Percentiles rank a stretch among this genome's conserved stretches.
phyloP scores from a whole-genome alignment of 306 rosid species.

The Casuarina glauca region DNA sequence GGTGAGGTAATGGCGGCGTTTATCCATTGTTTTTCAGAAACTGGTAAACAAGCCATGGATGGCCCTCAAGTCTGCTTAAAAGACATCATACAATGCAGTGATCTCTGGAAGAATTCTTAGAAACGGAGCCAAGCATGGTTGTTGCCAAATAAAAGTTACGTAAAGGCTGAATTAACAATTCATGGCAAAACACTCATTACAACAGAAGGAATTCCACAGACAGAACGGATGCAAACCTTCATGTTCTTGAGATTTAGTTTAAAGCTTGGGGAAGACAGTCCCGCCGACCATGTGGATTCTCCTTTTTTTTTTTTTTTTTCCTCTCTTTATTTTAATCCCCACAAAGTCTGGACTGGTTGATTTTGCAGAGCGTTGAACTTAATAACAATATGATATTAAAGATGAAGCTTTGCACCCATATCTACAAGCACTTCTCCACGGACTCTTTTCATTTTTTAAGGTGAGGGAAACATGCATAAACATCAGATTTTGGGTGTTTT shows the following conservation, averaged over 20 bases:
- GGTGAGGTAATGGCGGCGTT: not conserved
- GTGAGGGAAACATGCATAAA: constrained; percentile 52
- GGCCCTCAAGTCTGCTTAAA: not conserved
- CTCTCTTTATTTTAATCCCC: not conserved
- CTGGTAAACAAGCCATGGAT: not conserved
- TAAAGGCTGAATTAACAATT: not conserved
- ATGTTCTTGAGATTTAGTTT: not conserved
- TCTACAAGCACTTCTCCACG: not conserved
- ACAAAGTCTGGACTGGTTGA: not conserved
- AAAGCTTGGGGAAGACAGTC: not conserved
- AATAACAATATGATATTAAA: not conserved
- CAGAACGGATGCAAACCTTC: not conserved
- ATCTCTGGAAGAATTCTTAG: not conserved
- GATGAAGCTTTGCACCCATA: constrained; percentile 13
- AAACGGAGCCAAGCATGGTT: too few species aligned
- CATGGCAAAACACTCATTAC: not conserved
- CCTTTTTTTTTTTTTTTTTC: too few species aligned
- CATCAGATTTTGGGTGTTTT: constrained; percentile 62
- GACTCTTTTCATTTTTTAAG: constrained; percentile 38
- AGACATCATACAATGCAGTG: not conserved
- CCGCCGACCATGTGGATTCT: not conserved
- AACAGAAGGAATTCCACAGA: not conserved
- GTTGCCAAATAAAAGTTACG: too few species aligned
- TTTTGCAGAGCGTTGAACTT: not conserved
- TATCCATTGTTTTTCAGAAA: not conserved